A percentile compares a stretch with the other conserved stretches of the same genome.
These are phyloP conservation scores for Exobasidium rhododendri DNA, from an alignment of 1,284 basidiomycete genomes.

Conservation along the genomic window DNA sequence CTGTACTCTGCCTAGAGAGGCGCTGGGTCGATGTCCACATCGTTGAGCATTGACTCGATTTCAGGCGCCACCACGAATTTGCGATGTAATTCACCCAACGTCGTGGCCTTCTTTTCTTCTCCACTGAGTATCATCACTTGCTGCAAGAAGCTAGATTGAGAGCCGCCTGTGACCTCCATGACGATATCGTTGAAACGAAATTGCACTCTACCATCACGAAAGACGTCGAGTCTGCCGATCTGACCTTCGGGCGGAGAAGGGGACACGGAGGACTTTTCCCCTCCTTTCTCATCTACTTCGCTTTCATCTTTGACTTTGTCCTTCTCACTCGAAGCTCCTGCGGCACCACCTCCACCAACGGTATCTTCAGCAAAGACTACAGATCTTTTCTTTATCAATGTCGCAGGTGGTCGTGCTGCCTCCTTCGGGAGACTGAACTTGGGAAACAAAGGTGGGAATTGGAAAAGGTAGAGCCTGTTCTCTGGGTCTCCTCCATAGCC, in stretches of 20 bases:
- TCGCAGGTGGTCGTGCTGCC: background rate
- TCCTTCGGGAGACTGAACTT: conserved; percentile 58
- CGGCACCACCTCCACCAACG: conserved; percentile 25
- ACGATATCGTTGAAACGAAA: conserved; percentile 36
- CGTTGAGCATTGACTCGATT: conserved; percentile 71
- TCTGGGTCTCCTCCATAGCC: conserved; percentile 25
- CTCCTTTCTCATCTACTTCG: background rate
- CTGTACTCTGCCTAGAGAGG: too few relatives aligned
- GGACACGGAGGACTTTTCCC: background rate
- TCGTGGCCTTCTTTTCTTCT: conserved; percentile 63
- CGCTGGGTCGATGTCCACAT: conserved; percentile 49
- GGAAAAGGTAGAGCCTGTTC: conserved; percentile 80
- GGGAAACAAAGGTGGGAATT: conserved; percentile 86
- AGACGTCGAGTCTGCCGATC: conserved; percentile 45
- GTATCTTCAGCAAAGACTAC: conserved; percentile 44
- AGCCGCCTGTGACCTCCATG: conserved; percentile 64
- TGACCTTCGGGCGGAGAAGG: conserved; percentile 30
- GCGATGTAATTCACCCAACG: conserved; percentile 80
- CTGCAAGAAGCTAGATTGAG: conserved; percentile 82
- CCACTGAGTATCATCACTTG: conserved; percentile 75
- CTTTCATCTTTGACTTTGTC: conserved; percentile 7
- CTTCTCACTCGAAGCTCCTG: background rate
- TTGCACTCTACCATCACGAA: conserved; percentile 43
- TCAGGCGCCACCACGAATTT: conserved; percentile 82
- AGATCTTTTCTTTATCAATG: conserved; percentile 15